These are phyloP conservation scores for Metarhizium rileyi DNA, from an alignment of 2,329 filamentous ascomycete genomes.

Conservation along the genomic window DNA sequence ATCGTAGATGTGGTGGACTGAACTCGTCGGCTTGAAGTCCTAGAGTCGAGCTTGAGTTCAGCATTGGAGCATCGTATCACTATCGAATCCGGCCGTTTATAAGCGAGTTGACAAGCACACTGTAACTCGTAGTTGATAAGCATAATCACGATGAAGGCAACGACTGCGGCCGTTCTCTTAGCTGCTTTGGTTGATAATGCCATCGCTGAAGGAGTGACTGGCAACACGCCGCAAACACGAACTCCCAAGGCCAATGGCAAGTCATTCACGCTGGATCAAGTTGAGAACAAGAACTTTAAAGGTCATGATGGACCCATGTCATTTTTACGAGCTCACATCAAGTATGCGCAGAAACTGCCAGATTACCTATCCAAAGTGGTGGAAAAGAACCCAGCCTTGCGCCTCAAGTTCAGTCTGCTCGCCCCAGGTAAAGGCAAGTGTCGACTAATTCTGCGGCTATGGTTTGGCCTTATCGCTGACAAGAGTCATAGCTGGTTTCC, in stretches of 20 bases:
- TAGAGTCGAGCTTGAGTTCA: neutral
- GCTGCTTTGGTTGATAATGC: conserved; percentile 8
- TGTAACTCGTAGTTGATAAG: neutral
- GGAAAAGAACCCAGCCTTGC: conserved; percentile 13
- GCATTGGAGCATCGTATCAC: neutral
- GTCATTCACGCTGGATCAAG: conserved; percentile 20
- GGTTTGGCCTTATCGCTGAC: neutral
- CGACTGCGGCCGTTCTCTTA: conserved; percentile 2
- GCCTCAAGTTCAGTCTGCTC: conserved; percentile 13
- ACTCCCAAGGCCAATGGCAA: neutral
- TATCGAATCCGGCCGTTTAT: neutral
- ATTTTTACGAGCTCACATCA: conserved; percentile 24
- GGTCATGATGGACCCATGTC: conserved; percentile 21
- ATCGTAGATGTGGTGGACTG: neutral
- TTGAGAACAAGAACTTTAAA: conserved; percentile 24
- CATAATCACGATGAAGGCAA: conserved; percentile 5
- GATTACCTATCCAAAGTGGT: conserved; percentile 15
- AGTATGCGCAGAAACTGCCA: conserved; percentile 26
- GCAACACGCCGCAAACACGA: neutral
- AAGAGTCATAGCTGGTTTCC: conserved; percentile 2
- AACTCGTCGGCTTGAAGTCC: neutral
- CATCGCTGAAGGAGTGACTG: neutral
- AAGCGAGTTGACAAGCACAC: neutral
- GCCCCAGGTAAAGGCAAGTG: neutral
- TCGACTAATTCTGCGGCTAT: neutral